Base-by-base conservation (phyloP, 208 protist species). In the Leishmania turanica region DNA sequence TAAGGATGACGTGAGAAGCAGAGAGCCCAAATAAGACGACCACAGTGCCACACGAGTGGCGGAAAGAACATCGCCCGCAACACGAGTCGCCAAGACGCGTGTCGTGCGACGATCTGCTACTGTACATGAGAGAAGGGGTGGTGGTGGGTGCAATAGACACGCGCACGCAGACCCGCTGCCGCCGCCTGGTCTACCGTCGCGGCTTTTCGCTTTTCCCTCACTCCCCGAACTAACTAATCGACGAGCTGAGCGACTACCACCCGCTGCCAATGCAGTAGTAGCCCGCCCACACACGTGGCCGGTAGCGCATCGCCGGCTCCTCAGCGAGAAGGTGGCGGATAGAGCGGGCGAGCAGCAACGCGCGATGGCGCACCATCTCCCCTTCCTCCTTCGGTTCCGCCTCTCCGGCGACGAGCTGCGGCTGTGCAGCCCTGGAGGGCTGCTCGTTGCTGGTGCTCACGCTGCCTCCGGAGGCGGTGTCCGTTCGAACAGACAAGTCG, bases 221-320 rank as follows among this genome's bases (percentile, higher is more conserved):
- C 19, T 54, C 53, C 27, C 31, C 73, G 34, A 8, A 62, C 24
- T 64, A 45, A 78, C n/a, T 0, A 78, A 49, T 34, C 4, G 72
- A 78, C 19, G 56, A 19, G 27, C n/a, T 5, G 34, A 69, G 21
- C n/a, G 51, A 54, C 72, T 87, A 88, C 83, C 83, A 86, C 2
- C 92, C 93, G 34, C 88, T 87, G 24, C 95, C 95, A 34, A 97
- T 78, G 80, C 92, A 94, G 83, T 90, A 95, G 87, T 96, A 98
- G 2, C 91, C 95, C 2, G 93, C 93, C 93, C 95, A 98, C 27
- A 79, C 64, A 27, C 92, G 91, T 34, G 95, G 95, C 11, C 77
- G 85, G 87, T 92, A 96, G 70, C 95, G 92, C 80, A 95, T 90
- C 54, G 80, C 81, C 31, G 69, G 83, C 53, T 92, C 88, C 34